Conservation (phyloP, 2,329 filamentous ascomycete genomes). For the Daldinia eschscholtzii region DNA sequence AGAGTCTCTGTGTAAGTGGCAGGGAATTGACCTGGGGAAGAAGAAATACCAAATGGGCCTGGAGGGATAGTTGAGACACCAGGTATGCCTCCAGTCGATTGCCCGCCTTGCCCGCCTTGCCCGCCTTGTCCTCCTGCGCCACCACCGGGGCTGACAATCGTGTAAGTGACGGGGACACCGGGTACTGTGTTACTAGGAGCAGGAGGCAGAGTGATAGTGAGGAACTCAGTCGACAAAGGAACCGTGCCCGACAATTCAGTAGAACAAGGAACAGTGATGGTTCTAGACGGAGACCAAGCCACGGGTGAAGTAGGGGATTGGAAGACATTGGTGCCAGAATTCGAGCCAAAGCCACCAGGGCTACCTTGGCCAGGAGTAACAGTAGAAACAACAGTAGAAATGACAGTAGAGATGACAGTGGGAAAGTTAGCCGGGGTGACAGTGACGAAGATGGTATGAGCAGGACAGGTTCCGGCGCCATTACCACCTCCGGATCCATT, state of each 20-base stretch:
- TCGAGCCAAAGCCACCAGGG: conserved; percentile 38
- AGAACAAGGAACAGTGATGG: conserved; percentile 39
- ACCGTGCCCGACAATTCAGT: conserved; percentile 36
- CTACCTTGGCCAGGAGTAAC: conserved; percentile 34
- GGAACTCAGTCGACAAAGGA: conserved; percentile 49
- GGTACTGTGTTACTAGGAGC: conserved; percentile 39
- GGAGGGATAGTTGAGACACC: conserved; percentile 42
- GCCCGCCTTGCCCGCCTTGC: conserved; percentile 42
- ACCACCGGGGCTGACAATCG: conserved; percentile 45
- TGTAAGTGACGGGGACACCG: conserved; percentile 45
- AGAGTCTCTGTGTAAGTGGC: conserved; percentile 34
- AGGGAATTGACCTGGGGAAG: conserved; percentile 38
- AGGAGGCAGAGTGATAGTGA: conserved; percentile 48
- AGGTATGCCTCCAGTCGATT: conserved; percentile 23
- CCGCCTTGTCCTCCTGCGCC: conserved; percentile 34
- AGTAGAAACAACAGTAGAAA: conserved; percentile 51
- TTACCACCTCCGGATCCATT: conserved; percentile 27
- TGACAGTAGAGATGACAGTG: conserved; percentile 49
- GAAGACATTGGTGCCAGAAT: conserved; percentile 36
- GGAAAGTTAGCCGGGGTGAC: conserved; percentile 55
- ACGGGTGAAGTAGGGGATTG: conserved; percentile 37
- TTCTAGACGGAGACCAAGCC: conserved; percentile 44
- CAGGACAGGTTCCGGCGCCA: conserved; percentile 55
- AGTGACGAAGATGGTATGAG: conserved; percentile 63
- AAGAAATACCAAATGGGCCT: conserved; percentile 45